These are phyloP conservation scores for Penicillium sp. DNA, from an alignment of 2,329 filamentous ascomycete species.

Conservation along the genomic window DNA sequence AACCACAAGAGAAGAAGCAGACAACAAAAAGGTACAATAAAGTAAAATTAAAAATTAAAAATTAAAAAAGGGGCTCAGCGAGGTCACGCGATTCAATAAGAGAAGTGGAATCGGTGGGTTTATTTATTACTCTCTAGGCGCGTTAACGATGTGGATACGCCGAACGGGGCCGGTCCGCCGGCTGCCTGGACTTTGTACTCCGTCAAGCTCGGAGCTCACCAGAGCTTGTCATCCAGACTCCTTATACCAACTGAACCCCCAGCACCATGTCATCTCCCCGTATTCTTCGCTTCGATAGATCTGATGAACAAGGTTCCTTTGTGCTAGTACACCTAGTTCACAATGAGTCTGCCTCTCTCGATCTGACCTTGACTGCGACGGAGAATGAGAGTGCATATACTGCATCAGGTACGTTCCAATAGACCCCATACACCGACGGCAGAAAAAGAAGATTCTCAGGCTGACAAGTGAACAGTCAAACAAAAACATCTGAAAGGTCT, in stretches of 20 bases:
- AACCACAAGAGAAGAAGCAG: background rate
- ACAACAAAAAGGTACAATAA: too few relatives aligned
- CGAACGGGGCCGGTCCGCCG: background rate
- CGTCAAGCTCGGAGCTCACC: too few relatives aligned
- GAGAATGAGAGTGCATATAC: constrained; percentile 62
- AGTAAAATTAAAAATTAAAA: too few relatives aligned
- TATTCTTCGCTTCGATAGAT: constrained; percentile 56
- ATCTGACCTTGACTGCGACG: constrained; percentile 61
- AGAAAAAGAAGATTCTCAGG: background rate
- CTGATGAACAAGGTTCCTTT: constrained; percentile 43
- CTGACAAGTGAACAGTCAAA: constrained; percentile 39
- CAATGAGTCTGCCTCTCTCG: constrained; percentile 46
- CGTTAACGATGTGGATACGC: background rate
- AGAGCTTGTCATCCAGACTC: constrained; percentile 3
- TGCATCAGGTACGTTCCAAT: constrained; percentile 44
- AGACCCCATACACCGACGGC: background rate
- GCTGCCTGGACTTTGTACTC: background rate
- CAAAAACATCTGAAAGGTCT: constrained; percentile 41
- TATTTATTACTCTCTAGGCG: background rate
- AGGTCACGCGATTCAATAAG: too few relatives aligned
- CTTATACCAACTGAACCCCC: constrained; percentile 1
- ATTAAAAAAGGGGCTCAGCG: too few relatives aligned
- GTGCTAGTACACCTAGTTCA: constrained; percentile 57
- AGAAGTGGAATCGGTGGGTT: background rate
- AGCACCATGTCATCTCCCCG: constrained; percentile 26